These are phyloP conservation scores for Neoarthrinium moseri DNA, from an alignment of 2,329 filamentous ascomycete genomes.

Conservation along the genomic window DNA sequence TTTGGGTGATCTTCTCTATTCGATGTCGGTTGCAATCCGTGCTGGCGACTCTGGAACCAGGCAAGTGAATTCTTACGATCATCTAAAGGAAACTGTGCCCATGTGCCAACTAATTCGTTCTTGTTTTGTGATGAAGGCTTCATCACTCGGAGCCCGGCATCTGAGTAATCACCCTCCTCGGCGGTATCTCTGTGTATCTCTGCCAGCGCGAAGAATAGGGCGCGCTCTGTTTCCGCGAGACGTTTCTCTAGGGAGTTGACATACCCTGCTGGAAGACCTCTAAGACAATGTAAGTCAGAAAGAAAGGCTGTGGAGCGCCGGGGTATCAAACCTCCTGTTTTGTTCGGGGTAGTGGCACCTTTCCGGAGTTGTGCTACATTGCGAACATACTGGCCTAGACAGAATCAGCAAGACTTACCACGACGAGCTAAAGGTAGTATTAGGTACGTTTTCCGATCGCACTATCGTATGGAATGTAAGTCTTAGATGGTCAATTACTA, in stretches of 20 bases:
- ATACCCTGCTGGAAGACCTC: constrained; percentile 18
- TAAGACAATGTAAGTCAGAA: constrained; percentile 17
- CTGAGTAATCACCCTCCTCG: constrained; percentile 31
- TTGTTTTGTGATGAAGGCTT: constrained; percentile 1
- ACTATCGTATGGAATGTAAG: constrained; percentile 2
- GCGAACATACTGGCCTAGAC: constrained; percentile 6
- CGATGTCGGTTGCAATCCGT: too few species aligned
- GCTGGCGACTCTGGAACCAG: constrained; percentile 7
- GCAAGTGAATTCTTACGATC: not conserved
- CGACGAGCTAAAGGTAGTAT: not conserved
- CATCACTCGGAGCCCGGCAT: not conserved
- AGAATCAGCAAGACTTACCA: not conserved
- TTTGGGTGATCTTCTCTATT: too few species aligned
- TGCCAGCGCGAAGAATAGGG: constrained; percentile 15
- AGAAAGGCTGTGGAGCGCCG: constrained; percentile 28
- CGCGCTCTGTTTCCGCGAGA: constrained; percentile 17
- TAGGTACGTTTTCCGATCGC: constrained; percentile 10
- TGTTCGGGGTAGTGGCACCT: constrained; percentile 31
- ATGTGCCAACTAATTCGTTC: constrained; percentile 4
- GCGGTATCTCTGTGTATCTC: constrained; percentile 16
- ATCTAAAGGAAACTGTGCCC: constrained; percentile 1
- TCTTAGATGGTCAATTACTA: not conserved
- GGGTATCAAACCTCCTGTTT: constrained; percentile 26
- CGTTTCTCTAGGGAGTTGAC: constrained; percentile 15
- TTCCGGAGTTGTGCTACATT: constrained; percentile 13